These are phyloP conservation scores for Thelonectria blattea DNA, from an alignment of 2,329 filamentous ascomycete species.

Conservation along the genomic window DNA sequence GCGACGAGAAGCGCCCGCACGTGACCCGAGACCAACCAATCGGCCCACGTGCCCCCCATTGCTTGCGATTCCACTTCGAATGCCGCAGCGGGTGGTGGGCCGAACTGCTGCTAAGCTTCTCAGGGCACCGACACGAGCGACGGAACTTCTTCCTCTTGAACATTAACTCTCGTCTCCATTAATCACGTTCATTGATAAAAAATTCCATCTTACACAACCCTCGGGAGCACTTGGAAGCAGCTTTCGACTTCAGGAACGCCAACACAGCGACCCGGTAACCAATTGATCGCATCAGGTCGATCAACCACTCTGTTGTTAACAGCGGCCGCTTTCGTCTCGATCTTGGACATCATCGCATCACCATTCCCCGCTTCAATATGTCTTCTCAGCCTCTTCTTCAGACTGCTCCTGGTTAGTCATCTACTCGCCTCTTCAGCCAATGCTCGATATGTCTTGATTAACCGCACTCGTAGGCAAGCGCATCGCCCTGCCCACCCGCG, in stretches of 20 bases:
- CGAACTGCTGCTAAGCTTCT: neutral
- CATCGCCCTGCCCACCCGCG: slow-evolving; percentile 95
- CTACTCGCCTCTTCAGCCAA: neutral
- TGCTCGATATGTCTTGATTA: slow-evolving; percentile 12
- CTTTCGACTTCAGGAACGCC: neutral
- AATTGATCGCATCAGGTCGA: neutral
- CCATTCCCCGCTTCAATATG: slow-evolving; percentile 61
- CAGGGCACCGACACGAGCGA: neutral
- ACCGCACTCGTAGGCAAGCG: slow-evolving; percentile 77
- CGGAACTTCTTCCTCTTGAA: slow-evolving; percentile 12
- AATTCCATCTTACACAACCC: slow-evolving; percentile 6
- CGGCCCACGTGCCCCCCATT: slow-evolving; percentile 38
- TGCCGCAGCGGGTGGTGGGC: slow-evolving; percentile 30
- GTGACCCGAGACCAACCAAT: slow-evolving; percentile 41
- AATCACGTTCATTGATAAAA: neutral
- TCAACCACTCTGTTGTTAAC: neutral
- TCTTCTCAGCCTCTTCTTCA: slow-evolving; percentile 96
- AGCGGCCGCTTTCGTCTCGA: slow-evolving; percentile 2
- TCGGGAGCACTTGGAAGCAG: neutral
- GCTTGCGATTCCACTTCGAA: slow-evolving; percentile 20
- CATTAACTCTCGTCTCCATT: slow-evolving; percentile 3
- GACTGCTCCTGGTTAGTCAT: slow-evolving; percentile 81
- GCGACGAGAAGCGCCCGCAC: slow-evolving; percentile 35
- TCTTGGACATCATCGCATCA: neutral
- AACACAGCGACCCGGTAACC: neutral